Percentiles rank a stretch among this genome's conserved stretches.
phyloP scores from a whole-genome alignment of 495 filamentous ascomycete species.

The Hyaloscypha hepaticicola region DNA sequence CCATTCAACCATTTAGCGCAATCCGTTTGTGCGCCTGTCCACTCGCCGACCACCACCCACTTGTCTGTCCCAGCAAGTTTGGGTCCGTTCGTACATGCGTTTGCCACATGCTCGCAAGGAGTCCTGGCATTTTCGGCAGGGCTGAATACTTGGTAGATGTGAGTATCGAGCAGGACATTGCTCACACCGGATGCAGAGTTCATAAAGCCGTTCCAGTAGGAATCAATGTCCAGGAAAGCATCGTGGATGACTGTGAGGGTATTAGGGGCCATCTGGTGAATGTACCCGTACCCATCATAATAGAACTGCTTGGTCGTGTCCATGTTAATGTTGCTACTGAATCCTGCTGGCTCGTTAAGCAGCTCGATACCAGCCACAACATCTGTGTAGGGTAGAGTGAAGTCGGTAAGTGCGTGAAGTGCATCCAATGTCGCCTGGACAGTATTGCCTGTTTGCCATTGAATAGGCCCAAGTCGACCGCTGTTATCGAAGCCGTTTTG shows the following conservation, averaged over 20 bases:
- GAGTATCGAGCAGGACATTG: conserved; percentile 67
- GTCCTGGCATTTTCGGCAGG: conserved; percentile 51
- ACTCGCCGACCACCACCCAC: conserved; percentile 70
- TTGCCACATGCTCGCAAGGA: conserved; percentile 48
- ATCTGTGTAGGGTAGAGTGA: conserved; percentile 55
- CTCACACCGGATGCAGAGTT: conserved; percentile 47
- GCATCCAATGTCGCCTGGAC: conserved; percentile 57
- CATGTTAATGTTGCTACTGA: conserved; percentile 47
- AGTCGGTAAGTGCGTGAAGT: conserved; percentile 54
- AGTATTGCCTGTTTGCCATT: conserved; percentile 61
- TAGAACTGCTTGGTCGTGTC: conserved; percentile 60
- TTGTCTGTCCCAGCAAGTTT: conserved; percentile 60
- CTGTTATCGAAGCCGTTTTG: conserved; percentile 85
- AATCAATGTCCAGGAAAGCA: conserved; percentile 59
- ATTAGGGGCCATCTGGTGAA: conserved; percentile 49
- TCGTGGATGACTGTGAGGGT: conserved; percentile 66
- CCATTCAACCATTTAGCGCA: conserved; percentile 75
- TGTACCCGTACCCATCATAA: conserved; percentile 56
- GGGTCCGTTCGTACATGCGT: conserved; percentile 49
- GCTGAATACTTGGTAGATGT: conserved; percentile 70
- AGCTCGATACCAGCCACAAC: conserved; percentile 70
- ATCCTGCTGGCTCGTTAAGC: conserved; percentile 64
- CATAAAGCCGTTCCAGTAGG: conserved; percentile 74
- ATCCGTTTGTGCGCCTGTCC: conserved; percentile 69
- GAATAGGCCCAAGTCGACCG: conserved; percentile 61